A percentile compares a stretch with the other conserved stretches of the same genome.
Evolutionary conservation across 1,284 basidiomycete genomes (phyloP).

Genomic region (Gastroboletus turbinatus): DNA sequence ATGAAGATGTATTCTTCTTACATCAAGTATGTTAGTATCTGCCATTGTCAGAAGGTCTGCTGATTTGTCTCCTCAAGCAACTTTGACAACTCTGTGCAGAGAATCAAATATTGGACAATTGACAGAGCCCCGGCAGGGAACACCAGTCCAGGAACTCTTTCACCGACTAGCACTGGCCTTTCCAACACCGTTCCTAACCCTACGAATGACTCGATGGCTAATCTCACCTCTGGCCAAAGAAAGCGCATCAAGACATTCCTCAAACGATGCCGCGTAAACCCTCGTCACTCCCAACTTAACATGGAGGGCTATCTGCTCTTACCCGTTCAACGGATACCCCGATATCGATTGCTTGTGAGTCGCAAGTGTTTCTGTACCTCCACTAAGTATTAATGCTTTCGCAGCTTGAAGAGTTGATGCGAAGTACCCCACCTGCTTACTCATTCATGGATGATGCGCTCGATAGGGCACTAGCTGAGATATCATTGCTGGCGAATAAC

Average conservation of each 20-base stretch:
- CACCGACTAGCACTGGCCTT: constrained; percentile 56
- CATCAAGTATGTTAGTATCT: constrained; percentile 73
- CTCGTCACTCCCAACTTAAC: constrained; percentile 94
- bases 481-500: constrained; percentile 82
- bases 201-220: constrained; percentile 42
- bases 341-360: constrained; percentile 87
- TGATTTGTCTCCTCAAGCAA: constrained; percentile 52
- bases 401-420: constrained; percentile 81
- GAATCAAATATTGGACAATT: constrained; percentile 81
- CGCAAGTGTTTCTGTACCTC: background rate
- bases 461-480: constrained; percentile 82
- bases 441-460: constrained; percentile 80
- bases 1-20: constrained; percentile 98
- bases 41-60: constrained; percentile 1
- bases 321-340: constrained; percentile 94
- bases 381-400: constrained; percentile 11
- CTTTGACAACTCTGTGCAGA: constrained; percentile 87
- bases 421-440: constrained; percentile 77
- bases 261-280: constrained; percentile 82
- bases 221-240: constrained; percentile 69
- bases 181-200: constrained; percentile 54
- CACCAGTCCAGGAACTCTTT: constrained; percentile 44
- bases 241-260: constrained; percentile 86
- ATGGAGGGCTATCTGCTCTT: constrained; percentile 93
- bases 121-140: constrained; percentile 46